A percentile compares a stretch with the other conserved stretches of the same genome.
These are phyloP conservation scores for Dothideomycetes sp. DNA, from an alignment of 2,329 filamentous ascomycete species.

Conservation along the genomic window DNA sequence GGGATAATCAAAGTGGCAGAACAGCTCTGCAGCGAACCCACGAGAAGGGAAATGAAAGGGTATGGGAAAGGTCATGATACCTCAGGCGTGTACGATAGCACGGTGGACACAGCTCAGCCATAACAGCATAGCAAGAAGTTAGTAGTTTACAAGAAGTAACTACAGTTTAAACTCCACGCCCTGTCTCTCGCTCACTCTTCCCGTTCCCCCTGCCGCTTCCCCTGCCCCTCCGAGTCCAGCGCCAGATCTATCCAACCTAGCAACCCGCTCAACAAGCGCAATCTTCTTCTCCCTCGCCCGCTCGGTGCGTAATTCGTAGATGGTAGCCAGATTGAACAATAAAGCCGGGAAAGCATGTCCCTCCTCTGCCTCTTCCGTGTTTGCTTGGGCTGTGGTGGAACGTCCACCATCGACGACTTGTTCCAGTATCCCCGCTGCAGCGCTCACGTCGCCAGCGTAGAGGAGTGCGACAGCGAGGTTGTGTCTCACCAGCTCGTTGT, in stretches of 20 bases:
- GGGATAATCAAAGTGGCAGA: too few relatives aligned
- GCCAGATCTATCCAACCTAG: slow-evolving; percentile 49
- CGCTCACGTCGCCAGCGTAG: slow-evolving; percentile 65
- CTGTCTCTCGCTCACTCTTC: background rate
- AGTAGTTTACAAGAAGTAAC: background rate
- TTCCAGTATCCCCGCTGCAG: slow-evolving; percentile 60
- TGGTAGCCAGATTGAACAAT: slow-evolving; percentile 79
- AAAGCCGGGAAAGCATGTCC: slow-evolving; percentile 54
- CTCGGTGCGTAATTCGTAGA: slow-evolving; percentile 87
- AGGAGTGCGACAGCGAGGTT: slow-evolving; percentile 78
- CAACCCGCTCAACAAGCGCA: slow-evolving; percentile 58
- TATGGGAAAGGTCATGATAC: too few relatives aligned
- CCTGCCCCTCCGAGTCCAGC: too few relatives aligned
- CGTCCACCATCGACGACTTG: slow-evolving; percentile 41
- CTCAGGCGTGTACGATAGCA: too few relatives aligned
- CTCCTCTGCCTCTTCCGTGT: background rate
- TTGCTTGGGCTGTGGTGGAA: too few relatives aligned
- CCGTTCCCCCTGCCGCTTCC: background rate
- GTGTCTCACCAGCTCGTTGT: slow-evolving; percentile 62
- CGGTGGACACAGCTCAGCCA: too few relatives aligned
- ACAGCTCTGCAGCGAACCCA: too few relatives aligned
- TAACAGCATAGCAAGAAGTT: too few relatives aligned
- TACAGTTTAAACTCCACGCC: background rate
- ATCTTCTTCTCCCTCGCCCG: slow-evolving; percentile 59
- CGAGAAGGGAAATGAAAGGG: too few relatives aligned